Evolutionary conservation across 441 rosid species (phyloP).

Genomic region (Biscutella laevigata): DNA sequence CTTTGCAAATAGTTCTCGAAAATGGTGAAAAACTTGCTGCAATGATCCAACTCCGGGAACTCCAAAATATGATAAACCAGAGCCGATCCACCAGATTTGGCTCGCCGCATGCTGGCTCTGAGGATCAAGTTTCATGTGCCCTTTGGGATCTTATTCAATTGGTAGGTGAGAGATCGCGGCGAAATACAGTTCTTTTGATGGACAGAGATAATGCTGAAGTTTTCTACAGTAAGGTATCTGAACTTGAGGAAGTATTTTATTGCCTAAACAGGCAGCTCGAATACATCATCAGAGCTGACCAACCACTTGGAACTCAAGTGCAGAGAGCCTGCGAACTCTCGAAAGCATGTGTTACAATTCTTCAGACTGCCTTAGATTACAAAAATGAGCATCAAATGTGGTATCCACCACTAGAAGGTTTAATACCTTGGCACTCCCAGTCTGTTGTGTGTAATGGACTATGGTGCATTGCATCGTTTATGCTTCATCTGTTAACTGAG

Average conservation of each 20-base stretch:
- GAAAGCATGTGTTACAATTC: slow-evolving; percentile 57
- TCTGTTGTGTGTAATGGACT: slow-evolving; percentile 64
- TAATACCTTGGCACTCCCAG: slow-evolving; percentile 72
- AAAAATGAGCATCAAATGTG: slow-evolving; percentile 73
- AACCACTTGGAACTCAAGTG: slow-evolving; percentile 50
- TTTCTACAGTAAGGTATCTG: slow-evolving; percentile 93
- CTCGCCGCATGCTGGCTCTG: slow-evolving; percentile 35
- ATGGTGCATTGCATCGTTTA: slow-evolving; percentile 65
- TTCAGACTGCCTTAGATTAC: slow-evolving; percentile 56
- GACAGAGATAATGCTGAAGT: slow-evolving; percentile 98
- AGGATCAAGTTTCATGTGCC: slow-evolving; percentile 62
- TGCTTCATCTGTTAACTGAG: slow-evolving; percentile 58
- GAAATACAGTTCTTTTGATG: slow-evolving; percentile 88
- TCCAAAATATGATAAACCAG: slow-evolving; percentile 65
- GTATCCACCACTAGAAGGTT: slow-evolving; percentile 90
- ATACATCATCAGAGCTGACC: slow-evolving; percentile 54
- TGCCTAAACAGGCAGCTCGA: slow-evolving; percentile 68
- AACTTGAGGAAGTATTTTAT: slow-evolving; percentile 76
- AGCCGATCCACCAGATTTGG: slow-evolving; percentile 43
- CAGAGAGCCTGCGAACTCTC: slow-evolving; percentile 75
- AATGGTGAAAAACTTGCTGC: slow-evolving; percentile 97
- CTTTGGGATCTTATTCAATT: slow-evolving; percentile 92
- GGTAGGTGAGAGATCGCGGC: slow-evolving; percentile 84
- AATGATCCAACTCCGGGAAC: slow-evolving; percentile 78
- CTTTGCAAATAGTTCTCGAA: slow-evolving; percentile 75